Evolutionary conservation across 768 basidiomycete species (phyloP), one percentile per base, ranked within the genome.

Genomic region (Leccinum imitatum): DNA sequence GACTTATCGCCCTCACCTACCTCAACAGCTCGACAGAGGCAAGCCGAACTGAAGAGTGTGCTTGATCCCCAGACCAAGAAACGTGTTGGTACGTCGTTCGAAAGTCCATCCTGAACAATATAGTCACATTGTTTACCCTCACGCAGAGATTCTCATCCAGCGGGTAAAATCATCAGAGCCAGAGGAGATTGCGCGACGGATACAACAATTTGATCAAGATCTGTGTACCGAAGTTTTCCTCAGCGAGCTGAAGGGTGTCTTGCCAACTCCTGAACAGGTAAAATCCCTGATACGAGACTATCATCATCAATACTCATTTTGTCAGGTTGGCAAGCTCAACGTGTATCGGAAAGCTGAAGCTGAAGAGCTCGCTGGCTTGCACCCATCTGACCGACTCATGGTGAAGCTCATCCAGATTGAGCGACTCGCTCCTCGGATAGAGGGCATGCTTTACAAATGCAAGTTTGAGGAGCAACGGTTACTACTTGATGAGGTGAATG

Each of bases 321-420:
- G 48, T 19, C 65, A 91, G 89, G 82, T 93, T 63, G 93, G 93
- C 46, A 94, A 95, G 75, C 84, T 96, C 30, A 95, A 93, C 68
- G 83, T 92, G 3, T 93, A 95, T 70, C 87, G 91, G 57, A 93
- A 89, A 66, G 85, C 93, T n/a, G 87, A 87, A 60, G 82, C 87
- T 13, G 90, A 88, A 66, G 95, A 97, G 65, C 84, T 99, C 13
- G 87, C 86, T 46, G 85, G 84, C 31, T 79, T 99, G n/a, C 95
- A 98, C 74, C 87, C 90, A 19, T 90, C 97, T 17, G 97, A 99
- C 76, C 87, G 97, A 33, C 83, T 99, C 51, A 95, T 99, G 92
- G 94, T 99, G 25, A 91, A 95, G 63, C 80, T 98, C 39, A 97
- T 98, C 67, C 93, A 97, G 72, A 95, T 98, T 27, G 86, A 96